phyloP scores from a whole-genome alignment of 176 grass and related monocot genomes.

The Carex littledalei region DNA sequence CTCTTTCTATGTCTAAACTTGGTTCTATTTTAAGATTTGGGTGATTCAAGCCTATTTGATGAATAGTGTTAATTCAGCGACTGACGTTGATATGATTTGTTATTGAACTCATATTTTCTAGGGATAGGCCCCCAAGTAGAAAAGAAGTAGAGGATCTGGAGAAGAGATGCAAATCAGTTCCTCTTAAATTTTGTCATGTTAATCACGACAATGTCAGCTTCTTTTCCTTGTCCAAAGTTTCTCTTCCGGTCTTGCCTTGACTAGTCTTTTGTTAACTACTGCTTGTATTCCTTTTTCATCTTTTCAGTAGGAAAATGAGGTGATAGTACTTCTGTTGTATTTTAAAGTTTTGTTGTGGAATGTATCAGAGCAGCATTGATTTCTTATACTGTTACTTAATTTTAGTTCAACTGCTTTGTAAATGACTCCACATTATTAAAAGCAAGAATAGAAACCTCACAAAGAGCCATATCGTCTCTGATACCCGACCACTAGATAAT shows the following conservation, averaged over 20 bases:
- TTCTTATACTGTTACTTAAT: neutral
- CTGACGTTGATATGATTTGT: neutral
- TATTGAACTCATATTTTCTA: slow-evolving; percentile 4
- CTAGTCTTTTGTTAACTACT: neutral
- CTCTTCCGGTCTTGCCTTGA: slow-evolving; percentile 34
- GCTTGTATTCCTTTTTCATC: neutral
- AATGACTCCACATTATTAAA: neutral
- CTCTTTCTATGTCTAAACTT: neutral
- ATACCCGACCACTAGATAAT: neutral
- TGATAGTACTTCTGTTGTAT: neutral
- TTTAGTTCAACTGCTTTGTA: neutral
- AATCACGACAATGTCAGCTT: slow-evolving; percentile 38
- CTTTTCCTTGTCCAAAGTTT: slow-evolving; percentile 37
- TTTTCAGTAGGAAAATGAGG: neutral
- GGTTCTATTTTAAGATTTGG: neutral
- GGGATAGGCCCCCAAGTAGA: slow-evolving; percentile 26
- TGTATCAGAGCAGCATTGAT: neutral
- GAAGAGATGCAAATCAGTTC: slow-evolving; percentile 20
- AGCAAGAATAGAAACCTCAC: neutral
- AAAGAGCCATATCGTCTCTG: neutral
- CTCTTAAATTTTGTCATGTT: slow-evolving; percentile 39
- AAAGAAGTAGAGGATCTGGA: slow-evolving; percentile 32
- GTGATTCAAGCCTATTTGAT: neutral
- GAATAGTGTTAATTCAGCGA: neutral
- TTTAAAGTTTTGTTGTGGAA: neutral